phyloP scores from a whole-genome alignment of 768 basidiomycete species.

The Rossbeevera mucosa region DNA sequence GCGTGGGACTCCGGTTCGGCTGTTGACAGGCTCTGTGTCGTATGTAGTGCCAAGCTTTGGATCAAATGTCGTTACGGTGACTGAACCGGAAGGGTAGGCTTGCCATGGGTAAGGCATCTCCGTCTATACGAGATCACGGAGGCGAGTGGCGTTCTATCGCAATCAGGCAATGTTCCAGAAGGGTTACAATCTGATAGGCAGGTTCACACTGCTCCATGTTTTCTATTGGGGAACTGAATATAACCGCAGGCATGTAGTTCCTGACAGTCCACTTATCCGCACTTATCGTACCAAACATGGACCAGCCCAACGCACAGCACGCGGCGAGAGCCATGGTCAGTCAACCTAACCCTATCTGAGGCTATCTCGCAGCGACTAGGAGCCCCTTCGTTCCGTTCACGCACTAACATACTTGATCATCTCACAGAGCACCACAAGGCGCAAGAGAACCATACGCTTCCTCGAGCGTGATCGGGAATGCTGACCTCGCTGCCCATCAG shows the following conservation, averaged over 20 bases:
- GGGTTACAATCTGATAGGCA: background rate
- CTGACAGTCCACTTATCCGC: background rate
- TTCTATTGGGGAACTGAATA: background rate
- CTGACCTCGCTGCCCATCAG: background rate
- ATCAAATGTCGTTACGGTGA: constrained; percentile 11
- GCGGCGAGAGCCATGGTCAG: background rate
- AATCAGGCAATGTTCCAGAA: constrained; percentile 8
- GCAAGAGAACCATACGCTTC: background rate
- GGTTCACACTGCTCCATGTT: constrained; percentile 6
- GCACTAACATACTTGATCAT: background rate
- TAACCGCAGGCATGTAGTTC: background rate
- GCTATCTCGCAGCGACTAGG: background rate
- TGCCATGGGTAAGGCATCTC: constrained; percentile 6
- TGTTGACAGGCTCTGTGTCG: constrained; percentile 3
- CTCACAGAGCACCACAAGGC: background rate
- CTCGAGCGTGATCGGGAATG: background rate
- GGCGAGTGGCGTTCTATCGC: constrained; percentile 18
- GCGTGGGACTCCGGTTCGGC: constrained; percentile 20
- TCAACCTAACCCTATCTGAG: background rate
- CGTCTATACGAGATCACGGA: constrained; percentile 14
- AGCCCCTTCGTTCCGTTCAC: background rate
- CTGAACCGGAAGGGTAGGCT: background rate
- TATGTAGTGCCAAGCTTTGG: background rate
- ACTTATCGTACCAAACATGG: constrained; percentile 7
- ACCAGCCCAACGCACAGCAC: background rate